Conservation (phyloP, 2,329 filamentous ascomycete genomes). For the Cordyceps cateniannulata region DNA sequence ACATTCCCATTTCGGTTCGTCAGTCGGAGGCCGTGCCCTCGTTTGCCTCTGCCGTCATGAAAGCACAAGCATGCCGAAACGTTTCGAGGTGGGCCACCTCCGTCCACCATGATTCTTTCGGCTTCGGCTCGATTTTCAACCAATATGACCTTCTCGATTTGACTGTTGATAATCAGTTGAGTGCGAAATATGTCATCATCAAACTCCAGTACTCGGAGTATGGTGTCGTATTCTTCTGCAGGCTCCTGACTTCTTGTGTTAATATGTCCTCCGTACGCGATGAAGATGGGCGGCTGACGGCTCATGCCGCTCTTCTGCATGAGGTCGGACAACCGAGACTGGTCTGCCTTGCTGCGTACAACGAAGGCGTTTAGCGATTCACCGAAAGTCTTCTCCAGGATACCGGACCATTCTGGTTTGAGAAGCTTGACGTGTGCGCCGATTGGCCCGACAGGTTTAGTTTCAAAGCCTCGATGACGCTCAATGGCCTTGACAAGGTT, state of each 20-base stretch:
- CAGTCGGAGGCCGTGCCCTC: conserved; percentile 55
- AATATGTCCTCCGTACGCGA: conserved; percentile 30
- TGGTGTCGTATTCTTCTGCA: conserved; percentile 64
- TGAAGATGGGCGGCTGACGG: conserved; percentile 30
- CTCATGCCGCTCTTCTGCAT: conserved; percentile 57
- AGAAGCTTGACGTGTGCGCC: conserved; percentile 70
- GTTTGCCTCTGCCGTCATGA: conserved; percentile 48
- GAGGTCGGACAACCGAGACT: conserved; percentile 57
- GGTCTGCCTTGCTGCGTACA: conserved; percentile 71
- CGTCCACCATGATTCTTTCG: conserved; percentile 60
- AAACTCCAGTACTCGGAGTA: conserved; percentile 74
- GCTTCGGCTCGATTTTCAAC: conserved; percentile 63
- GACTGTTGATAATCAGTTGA: conserved; percentile 74
- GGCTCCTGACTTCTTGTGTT: conserved; percentile 56
- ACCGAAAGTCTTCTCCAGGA: conserved; percentile 76
- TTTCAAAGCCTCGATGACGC: conserved; percentile 59
- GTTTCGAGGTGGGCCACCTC: conserved; percentile 54
- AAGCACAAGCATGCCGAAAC: conserved; percentile 67
- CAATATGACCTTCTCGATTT: conserved; percentile 78
- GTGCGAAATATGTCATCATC: conserved; percentile 72
- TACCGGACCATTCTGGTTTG: conserved; percentile 74
- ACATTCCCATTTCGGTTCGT: conserved; percentile 35
- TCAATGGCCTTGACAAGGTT: conserved; percentile 62
- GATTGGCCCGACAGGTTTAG: conserved; percentile 75
- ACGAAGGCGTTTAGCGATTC: conserved; percentile 67